Base-by-base conservation (phyloP, 2,329 filamentous ascomycete genomes). In the Aspergillus brasiliensis region DNA sequence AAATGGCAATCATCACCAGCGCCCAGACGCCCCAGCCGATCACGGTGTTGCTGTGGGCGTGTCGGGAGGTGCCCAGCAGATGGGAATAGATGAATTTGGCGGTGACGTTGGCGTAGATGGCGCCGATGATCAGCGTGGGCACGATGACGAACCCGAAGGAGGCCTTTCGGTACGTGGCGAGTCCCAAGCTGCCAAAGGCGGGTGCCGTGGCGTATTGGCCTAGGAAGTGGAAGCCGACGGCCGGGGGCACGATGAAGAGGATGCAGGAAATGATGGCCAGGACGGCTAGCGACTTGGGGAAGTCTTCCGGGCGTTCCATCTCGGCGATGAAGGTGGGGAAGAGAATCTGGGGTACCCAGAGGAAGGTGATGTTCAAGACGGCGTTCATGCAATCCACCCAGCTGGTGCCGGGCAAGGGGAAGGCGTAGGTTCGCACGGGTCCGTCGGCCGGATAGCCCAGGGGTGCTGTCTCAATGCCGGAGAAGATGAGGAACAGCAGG, bases 311-410 rank as follows among this genome's bases (percentile, higher is more conserved):
- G 11, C 68, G 69, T 60, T 82, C 77, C 80, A 82, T 82, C 62
- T 83, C 81, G 31, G 80, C 66, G 69, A 83, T 82, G 69, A 83
- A 83, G 13, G 78, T 80, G 1, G 81, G 81, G 68, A 83, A 82
- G 25, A 83, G 75, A 58, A 82, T 82, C 60, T 83, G 81, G 2
- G 81, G 80, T 1, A 82, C 79, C 80, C 80, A 82, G 51, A 82
- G 71, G 66, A 82, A 82, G 15, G 79, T 81, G 62, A 81, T 80
- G 63, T 81, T 82, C 17, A 82, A 65, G 1, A 82, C 80, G 13
- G 81, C 81, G 56, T 83, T 83, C 77, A 82, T 78, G 66, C 77
- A 80, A 0, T 68, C 73, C 7, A 83, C 77, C 75, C 57, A 83
- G 2, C 75, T 80, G 1, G 80, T 82, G 11, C 79, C 80, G 2